These are phyloP conservation scores for Apiospora arundinis DNA, from an alignment of 2,329 filamentous ascomycete genomes.

Conservation along the genomic window DNA sequence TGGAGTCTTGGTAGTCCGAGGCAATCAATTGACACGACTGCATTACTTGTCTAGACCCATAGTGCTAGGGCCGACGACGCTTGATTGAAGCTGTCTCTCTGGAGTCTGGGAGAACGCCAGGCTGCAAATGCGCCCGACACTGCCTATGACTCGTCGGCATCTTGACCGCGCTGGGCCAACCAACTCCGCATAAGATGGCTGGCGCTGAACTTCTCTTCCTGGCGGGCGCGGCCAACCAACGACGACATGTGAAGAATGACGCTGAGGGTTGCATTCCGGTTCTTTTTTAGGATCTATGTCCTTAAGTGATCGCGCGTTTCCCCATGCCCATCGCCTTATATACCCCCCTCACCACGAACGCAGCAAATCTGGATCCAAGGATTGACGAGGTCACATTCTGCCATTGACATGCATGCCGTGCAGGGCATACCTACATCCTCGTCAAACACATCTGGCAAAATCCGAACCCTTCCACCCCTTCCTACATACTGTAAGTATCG, in stretches of 20 bases:
- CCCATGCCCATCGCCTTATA: background rate
- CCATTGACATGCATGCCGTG: background rate
- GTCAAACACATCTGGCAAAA: background rate
- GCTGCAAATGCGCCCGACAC: no score
- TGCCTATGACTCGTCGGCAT: no score
- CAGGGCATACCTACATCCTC: background rate
- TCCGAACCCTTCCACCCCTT: background rate
- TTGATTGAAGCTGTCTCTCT: no score
- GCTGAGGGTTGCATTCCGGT: background rate
- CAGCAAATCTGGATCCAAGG: background rate
- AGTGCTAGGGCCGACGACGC: no score
- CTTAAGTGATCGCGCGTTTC: no score
- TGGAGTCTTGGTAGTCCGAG: no score
- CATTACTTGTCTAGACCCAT: no score
- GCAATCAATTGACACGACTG: no score
- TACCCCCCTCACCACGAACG: background rate
- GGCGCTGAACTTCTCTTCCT: background rate
- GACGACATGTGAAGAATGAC: background rate
- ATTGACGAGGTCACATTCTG: background rate
- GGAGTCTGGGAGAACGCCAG: no score
- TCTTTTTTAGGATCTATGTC: background rate
- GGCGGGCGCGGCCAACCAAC: background rate
- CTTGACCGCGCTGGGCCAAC: no score
- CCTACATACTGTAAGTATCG: no score
- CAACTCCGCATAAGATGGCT: background rate